Conservation (phyloP, 352 stramenopile genomes). For the Phytopythium montanum region DNA sequence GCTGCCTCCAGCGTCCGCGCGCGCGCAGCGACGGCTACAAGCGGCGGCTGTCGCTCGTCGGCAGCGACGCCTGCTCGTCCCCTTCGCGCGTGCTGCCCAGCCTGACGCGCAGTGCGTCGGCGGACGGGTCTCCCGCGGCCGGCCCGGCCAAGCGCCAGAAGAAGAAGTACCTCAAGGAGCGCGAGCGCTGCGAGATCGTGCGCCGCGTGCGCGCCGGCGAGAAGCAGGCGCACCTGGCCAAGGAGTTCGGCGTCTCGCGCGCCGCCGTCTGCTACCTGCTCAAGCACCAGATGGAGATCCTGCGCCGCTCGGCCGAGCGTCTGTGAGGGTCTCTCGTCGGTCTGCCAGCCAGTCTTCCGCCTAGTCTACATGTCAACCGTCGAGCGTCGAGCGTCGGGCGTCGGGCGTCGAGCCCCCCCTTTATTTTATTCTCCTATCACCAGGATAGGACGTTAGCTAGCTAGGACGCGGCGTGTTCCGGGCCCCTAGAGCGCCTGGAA, state of each 20-base stretch:
- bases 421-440: slow-evolving; percentile 8
- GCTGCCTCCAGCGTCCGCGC: slow-evolving; percentile 1
- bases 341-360: neutral
- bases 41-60: slow-evolving; percentile 17
- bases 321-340: slow-evolving; percentile 13
- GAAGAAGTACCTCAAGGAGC: slow-evolving; percentile 73
- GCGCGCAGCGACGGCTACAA: slow-evolving; percentile 16
- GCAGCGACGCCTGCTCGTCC: slow-evolving; percentile 11
- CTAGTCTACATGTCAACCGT: neutral
- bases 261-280: slow-evolving; percentile 62
- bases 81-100: slow-evolving; percentile 1
- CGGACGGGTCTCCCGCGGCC: slow-evolving; percentile 16
- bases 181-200: slow-evolving; percentile 61
- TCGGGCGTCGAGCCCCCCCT: neutral
- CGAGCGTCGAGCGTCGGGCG: neutral
- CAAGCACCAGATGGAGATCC: slow-evolving; percentile 61
- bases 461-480: neutral
- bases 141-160: slow-evolving; percentile 32
- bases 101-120: neutral
- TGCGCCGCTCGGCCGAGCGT: slow-evolving; percentile 39
- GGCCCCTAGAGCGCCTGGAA: neutral
- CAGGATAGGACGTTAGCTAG: slow-evolving; percentile 1
- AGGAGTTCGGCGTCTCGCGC: slow-evolving; percentile 60
- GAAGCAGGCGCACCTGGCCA: slow-evolving; percentile 59
- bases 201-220: slow-evolving; percentile 48